These are phyloP conservation scores for Trichophyton simii DNA, from an alignment of 2,329 filamentous ascomycete species.

Conservation along the genomic window DNA sequence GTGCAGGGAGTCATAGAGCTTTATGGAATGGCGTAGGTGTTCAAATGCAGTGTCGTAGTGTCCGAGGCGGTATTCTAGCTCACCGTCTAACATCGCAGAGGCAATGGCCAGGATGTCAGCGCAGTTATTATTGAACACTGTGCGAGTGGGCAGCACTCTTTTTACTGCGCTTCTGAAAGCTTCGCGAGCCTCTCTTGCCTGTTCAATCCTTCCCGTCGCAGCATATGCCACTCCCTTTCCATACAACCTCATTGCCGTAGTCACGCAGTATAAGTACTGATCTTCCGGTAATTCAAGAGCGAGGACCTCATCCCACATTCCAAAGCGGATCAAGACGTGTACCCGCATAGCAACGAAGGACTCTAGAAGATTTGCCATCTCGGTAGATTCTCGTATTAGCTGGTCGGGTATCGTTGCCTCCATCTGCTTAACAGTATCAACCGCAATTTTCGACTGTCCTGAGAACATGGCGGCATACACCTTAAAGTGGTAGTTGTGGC, in stretches of 20 bases:
- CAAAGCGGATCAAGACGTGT: constrained; percentile 62
- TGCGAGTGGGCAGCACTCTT: constrained; percentile 46
- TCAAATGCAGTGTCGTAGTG: constrained; percentile 48
- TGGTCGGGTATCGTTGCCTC: constrained; percentile 52
- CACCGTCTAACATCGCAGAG: constrained; percentile 55
- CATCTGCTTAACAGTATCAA: constrained; percentile 48
- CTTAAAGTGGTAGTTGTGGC: constrained; percentile 62
- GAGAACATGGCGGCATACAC: constrained; percentile 71
- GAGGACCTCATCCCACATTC: constrained; percentile 55
- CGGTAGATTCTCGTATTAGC: constrained; percentile 51
- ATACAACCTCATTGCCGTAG: constrained; percentile 56
- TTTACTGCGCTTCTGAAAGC: constrained; percentile 42
- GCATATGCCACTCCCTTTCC: constrained; percentile 56
- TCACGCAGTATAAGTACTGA: constrained; percentile 51
- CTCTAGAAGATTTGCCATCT: constrained; percentile 71
- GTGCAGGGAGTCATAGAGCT: constrained; percentile 49
- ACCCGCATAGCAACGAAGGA: constrained; percentile 54
- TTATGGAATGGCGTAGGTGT: constrained; percentile 46
- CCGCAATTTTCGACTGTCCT: constrained; percentile 49
- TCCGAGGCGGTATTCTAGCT: constrained; percentile 55
- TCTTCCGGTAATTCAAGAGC: constrained; percentile 46
- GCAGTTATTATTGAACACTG: constrained; percentile 57
- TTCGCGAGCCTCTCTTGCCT: constrained; percentile 31
- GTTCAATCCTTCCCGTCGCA: constrained; percentile 41
- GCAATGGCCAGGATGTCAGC: constrained; percentile 52